A percentile compares a stretch with the other conserved stretches of the same genome.
These are phyloP conservation scores for Colletotrichum tanaceti DNA, from an alignment of 2,329 filamentous ascomycete genomes.

Conservation along the genomic window DNA sequence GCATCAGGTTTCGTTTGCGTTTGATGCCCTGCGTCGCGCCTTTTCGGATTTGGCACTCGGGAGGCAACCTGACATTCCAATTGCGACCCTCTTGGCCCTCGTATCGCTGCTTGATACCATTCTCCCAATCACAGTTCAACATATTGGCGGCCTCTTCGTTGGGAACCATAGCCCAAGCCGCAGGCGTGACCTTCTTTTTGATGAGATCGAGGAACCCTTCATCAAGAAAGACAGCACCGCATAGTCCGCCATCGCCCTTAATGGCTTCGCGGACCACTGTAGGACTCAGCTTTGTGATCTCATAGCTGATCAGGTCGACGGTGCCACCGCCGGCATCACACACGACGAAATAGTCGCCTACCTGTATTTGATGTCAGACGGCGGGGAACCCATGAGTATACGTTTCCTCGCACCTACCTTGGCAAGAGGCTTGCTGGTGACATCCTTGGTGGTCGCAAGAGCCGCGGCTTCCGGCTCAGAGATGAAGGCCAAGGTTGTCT, in stretches of 20 bases:
- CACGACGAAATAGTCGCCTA: conserved; percentile 47
- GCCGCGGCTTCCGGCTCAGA: conserved; percentile 61
- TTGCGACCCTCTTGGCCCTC: conserved; percentile 12
- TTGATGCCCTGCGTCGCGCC: not conserved
- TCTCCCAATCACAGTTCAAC: conserved; percentile 45
- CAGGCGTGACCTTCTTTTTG: conserved; percentile 38
- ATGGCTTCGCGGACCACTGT: conserved; percentile 52
- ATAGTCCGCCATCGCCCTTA: conserved; percentile 53
- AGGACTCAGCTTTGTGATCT: conserved; percentile 41
- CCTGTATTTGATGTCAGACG: not conserved
- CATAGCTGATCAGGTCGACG: conserved; percentile 56
- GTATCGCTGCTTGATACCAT: conserved; percentile 44
- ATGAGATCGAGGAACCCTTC: conserved; percentile 50
- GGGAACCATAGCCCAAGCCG: conserved; percentile 26
- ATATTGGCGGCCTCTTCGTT: conserved; percentile 2
- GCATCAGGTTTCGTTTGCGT: conserved; percentile 13
- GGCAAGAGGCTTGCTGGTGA: conserved; percentile 43
- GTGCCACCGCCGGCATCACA: conserved; percentile 54
- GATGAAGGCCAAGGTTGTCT: conserved; percentile 51
- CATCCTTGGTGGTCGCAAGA: conserved; percentile 50
- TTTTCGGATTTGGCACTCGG: not conserved
- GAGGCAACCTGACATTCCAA: conserved; percentile 43
- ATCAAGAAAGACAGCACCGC: conserved; percentile 56
- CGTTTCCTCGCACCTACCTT: conserved; percentile 32
- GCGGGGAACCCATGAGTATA: fast-evolving